These are phyloP conservation scores for Coprinopsis marcescibilis DNA, from an alignment of 768 basidiomycete species.

Conservation along the genomic window DNA sequence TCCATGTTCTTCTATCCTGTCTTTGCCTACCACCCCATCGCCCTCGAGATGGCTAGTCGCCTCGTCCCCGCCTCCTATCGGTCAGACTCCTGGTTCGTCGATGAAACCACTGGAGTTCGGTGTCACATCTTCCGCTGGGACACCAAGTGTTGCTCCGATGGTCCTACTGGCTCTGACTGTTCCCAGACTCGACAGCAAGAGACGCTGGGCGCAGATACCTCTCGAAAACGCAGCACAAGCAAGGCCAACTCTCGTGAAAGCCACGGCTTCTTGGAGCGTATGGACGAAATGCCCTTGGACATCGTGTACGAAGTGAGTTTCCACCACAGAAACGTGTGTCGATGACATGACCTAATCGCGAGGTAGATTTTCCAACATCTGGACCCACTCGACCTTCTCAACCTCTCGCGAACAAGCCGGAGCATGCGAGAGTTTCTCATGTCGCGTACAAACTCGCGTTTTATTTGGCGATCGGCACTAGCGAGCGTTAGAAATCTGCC, in stretches of 20 bases:
- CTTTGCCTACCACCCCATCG: neutral
- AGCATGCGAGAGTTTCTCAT: constrained; percentile 35
- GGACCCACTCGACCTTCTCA: constrained; percentile 39
- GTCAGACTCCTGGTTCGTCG: neutral
- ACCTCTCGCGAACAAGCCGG: constrained; percentile 38
- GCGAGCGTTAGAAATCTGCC: constrained; percentile 31
- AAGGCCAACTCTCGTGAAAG: neutral
- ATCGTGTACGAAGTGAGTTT: constrained; percentile 26
- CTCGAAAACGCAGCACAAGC: too few species aligned
- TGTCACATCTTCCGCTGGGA: too few species aligned
- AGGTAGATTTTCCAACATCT: constrained; percentile 39
- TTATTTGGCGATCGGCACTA: constrained; percentile 34
- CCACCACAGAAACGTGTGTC: neutral
- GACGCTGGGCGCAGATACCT: too few species aligned
- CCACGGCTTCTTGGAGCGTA: neutral
- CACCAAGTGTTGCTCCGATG: neutral
- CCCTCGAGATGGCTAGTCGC: neutral
- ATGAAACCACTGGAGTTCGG: neutral
- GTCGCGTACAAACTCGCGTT: constrained; percentile 22
- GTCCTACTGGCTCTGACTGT: neutral
- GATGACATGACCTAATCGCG: neutral
- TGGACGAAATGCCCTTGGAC: neutral
- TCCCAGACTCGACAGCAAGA: neutral
- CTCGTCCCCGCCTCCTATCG: neutral
- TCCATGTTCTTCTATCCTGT: neutral